phyloP scores from a whole-genome alignment of 1,139 yeast species.

The Pichia sp. region DNA sequence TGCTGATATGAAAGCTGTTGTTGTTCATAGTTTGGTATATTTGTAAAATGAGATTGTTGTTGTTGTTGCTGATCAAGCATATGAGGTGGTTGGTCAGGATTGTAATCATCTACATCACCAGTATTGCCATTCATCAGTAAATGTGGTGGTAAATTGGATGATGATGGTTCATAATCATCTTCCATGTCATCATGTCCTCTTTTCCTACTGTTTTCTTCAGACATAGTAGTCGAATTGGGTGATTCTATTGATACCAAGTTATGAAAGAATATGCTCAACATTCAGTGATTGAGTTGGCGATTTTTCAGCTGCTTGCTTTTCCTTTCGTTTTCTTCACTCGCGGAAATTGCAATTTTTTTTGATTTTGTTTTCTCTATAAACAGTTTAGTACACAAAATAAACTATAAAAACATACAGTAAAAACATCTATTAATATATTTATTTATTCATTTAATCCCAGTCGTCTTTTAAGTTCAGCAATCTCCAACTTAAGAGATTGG shows the following conservation, averaged over 20 bases:
- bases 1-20: neutral
- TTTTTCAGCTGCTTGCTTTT: no score
- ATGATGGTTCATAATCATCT: slow-evolving; percentile 19
- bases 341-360: neutral
- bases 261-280: no score
- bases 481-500: slow-evolving; percentile 38
- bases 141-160: slow-evolving; percentile 13
- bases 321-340: neutral
- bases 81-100: slow-evolving; percentile 3
- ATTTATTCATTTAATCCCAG: neutral
- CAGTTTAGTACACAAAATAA: no score
- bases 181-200: slow-evolving; percentile 37
- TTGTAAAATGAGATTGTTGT: neutral
- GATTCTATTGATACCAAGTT: no score
- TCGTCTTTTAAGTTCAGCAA: slow-evolving; percentile 33
- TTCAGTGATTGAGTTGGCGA: no score
- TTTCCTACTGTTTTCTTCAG: slow-evolving; percentile 27
- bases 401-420: no score
- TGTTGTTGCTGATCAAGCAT: neutral
- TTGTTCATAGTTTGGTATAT: neutral
- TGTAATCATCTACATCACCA: neutral
- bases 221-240: slow-evolving; percentile 2
- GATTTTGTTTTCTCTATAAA: neutral
- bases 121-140: slow-evolving; percentile 4
- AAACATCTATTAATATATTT: neutral